Conservation (phyloP, 1,284 basidiomycete genomes). For the Moniliophthora roreri region DNA sequence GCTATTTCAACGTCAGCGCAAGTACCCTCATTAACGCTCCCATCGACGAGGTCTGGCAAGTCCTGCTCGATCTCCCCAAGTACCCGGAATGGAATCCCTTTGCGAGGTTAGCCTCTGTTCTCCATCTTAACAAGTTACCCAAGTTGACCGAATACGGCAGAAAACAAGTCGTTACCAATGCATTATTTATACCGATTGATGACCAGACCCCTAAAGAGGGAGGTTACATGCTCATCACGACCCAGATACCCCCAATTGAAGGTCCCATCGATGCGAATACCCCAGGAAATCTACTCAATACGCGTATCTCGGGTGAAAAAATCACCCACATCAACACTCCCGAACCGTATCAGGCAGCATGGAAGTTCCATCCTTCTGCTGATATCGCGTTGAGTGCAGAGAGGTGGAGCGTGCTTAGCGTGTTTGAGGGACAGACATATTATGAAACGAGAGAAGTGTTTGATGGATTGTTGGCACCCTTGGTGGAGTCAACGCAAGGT, state of each 20-base stretch:
- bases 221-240: constrained; percentile 24
- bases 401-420: constrained; percentile 28
- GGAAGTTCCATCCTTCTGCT: constrained; percentile 27
- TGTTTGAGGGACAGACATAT: constrained; percentile 23
- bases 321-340: constrained; percentile 26
- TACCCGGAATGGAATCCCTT: constrained; percentile 34
- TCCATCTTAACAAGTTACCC: background rate
- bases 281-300: constrained; percentile 22
- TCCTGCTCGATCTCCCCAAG: constrained; percentile 27
- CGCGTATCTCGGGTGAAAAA: constrained; percentile 27
- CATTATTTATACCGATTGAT: constrained; percentile 21
- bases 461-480: constrained; percentile 19
- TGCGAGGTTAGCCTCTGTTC: constrained; percentile 20
- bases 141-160: constrained; percentile 11
- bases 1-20: constrained; percentile 25
- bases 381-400: constrained; percentile 23
- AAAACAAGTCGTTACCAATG: constrained; percentile 27
- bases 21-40: constrained; percentile 26
- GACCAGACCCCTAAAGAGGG: constrained; percentile 24
- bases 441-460: constrained; percentile 30
- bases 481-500: constrained; percentile 20
- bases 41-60: constrained; percentile 24
- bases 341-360: constrained; percentile 21
- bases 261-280: constrained; percentile 27
- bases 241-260: constrained; percentile 29